Evolutionary conservation across 1,284 basidiomycete species (phyloP).

Genomic region (Sporisorium sorghi): DNA sequence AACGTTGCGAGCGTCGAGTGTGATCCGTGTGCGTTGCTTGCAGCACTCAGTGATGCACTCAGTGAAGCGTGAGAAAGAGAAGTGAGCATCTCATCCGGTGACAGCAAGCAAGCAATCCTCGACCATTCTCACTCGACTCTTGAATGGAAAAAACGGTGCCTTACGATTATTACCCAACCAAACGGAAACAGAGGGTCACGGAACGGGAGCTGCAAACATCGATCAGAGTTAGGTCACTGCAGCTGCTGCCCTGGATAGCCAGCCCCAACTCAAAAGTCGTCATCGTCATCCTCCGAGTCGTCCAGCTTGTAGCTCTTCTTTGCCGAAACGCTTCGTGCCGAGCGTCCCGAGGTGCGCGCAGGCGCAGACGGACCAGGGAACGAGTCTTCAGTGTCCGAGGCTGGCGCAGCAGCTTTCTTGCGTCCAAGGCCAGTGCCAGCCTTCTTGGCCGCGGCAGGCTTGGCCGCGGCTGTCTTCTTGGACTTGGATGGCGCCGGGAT

Average conservation of each 20-base stretch:
- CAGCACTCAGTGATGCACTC: no score
- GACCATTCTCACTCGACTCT: no score
- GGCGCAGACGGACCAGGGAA: constrained; percentile 26
- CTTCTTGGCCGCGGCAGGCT: constrained; percentile 38
- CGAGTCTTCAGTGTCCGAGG: constrained; percentile 43
- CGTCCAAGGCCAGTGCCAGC: constrained; percentile 18
- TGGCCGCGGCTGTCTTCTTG: constrained; percentile 30
- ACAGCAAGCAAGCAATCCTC: no score
- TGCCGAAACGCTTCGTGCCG: constrained; percentile 26
- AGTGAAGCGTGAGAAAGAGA: not conserved
- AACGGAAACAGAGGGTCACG: no score
- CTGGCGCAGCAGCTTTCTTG: constrained; percentile 30
- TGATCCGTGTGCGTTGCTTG: not conserved
- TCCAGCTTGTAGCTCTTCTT: constrained; percentile 46
- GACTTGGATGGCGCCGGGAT: constrained; percentile 31
- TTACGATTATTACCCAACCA: no score
- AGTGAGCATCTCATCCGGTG: no score
- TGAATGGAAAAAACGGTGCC: no score
- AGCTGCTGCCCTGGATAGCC: not conserved
- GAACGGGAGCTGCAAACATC: no score
- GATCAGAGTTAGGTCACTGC: no score
- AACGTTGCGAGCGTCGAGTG: not conserved
- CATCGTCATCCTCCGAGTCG: constrained; percentile 37
- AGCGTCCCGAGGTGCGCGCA: constrained; percentile 21
- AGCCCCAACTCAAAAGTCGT: not conserved